These are phyloP conservation scores for Nakazawaea laoshanensis DNA, from an alignment of 805 yeast genomes.

Conservation along the genomic window DNA sequence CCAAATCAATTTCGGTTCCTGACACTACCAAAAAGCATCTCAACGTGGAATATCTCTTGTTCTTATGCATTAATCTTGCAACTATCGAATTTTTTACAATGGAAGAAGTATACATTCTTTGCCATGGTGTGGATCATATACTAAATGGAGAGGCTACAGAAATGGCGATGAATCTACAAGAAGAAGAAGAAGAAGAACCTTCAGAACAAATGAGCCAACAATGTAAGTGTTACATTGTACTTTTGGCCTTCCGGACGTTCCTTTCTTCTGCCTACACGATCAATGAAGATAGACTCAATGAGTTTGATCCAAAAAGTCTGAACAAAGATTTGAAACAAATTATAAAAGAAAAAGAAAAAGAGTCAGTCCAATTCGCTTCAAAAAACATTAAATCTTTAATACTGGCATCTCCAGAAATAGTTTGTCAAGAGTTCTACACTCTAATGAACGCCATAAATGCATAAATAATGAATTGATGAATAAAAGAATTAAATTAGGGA, in stretches of 20 bases:
- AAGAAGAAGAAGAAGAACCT: background rate
- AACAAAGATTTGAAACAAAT: slow-evolving; percentile 23
- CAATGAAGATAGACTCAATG: slow-evolving; percentile 17
- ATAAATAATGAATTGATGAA: too few relatives aligned
- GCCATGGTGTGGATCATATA: slow-evolving; percentile 34
- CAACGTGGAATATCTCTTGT: slow-evolving; percentile 21
- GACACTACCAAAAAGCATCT: slow-evolving; percentile 1
- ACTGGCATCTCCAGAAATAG: too few relatives aligned
- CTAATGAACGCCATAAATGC: too few relatives aligned
- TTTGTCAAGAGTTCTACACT: too few relatives aligned
- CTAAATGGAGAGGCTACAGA: slow-evolving; percentile 33
- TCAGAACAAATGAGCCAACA: slow-evolving; percentile 10
- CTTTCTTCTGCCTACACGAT: slow-evolving; percentile 18
- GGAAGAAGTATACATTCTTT: slow-evolving; percentile 43
- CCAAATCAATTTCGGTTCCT: slow-evolving; percentile 26
- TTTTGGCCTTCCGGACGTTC: slow-evolving; percentile 16
- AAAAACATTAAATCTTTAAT: too few relatives aligned
- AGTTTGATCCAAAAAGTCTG: slow-evolving; percentile 21
- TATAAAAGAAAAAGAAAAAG: background rate
- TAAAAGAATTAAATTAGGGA: too few relatives aligned
- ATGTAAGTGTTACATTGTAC: slow-evolving; percentile 10
- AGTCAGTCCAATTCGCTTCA: background rate
- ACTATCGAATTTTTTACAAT: slow-evolving; percentile 27
- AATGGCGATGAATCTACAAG: slow-evolving; percentile 18
- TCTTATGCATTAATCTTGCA: slow-evolving; percentile 30